These are phyloP conservation scores for Ganoderma leucocontextum DNA, from an alignment of 1,284 basidiomycete species.

Conservation along the genomic window DNA sequence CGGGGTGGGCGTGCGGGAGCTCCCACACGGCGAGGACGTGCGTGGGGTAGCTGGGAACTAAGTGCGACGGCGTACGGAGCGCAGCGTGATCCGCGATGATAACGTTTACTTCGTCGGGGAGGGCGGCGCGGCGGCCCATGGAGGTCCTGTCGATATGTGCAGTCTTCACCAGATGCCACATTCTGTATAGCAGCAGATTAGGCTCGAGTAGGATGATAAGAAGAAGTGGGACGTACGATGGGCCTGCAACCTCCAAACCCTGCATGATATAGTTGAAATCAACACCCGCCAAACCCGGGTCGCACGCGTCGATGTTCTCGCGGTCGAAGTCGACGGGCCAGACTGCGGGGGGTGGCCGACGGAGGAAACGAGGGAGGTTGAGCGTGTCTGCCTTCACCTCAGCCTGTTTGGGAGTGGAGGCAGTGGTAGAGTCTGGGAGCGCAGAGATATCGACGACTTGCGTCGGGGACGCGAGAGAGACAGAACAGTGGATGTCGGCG, in stretches of 20 bases:
- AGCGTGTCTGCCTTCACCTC: conserved; percentile 26
- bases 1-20: conserved; percentile 33
- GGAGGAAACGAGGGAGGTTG: conserved; percentile 47
- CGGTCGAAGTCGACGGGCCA: conserved; percentile 38
- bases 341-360: conserved; percentile 38
- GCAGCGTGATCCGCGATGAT: conserved; percentile 32
- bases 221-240: conserved; percentile 40
- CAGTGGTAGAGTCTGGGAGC: not conserved
- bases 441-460: not conserved
- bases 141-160: conserved; percentile 23
- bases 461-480: not conserved
- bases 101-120: conserved; percentile 39
- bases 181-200: conserved; percentile 16
- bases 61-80: conserved; percentile 7
- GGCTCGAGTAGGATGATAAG: not conserved
- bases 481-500: not conserved
- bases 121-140: conserved; percentile 24
- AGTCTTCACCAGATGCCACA: conserved; percentile 29
- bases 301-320: conserved; percentile 41
- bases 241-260: conserved; percentile 40
- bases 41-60: conserved; percentile 52
- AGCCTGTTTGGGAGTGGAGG: not conserved
- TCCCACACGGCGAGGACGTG: conserved; percentile 62
- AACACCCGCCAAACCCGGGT: conserved; percentile 43
- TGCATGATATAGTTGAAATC: conserved; percentile 48